A percentile compares a stretch with the other conserved stretches of the same genome.
phyloP scores from a whole-genome alignment of 2,329 filamentous ascomycete species.

The Metarhizium brunneum region DNA sequence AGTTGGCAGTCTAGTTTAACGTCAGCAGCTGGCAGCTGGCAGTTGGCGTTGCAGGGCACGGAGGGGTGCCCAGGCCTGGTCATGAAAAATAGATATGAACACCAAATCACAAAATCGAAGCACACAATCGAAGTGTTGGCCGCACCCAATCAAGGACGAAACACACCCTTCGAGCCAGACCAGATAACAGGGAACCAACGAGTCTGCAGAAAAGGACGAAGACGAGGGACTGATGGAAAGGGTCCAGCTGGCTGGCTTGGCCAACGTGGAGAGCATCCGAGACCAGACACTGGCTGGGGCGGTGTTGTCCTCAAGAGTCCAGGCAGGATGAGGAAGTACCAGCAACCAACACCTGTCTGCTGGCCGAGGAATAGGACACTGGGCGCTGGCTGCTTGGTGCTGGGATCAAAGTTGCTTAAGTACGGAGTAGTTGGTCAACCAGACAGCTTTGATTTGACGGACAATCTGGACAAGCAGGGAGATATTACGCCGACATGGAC shows the following conservation, averaged over 20 bases:
- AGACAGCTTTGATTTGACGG: too few species aligned
- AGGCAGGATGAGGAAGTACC: too few species aligned
- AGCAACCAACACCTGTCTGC: too few species aligned
- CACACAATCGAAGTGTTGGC: neutral
- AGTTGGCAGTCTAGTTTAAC: neutral
- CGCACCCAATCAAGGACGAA: neutral
- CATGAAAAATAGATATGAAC: too few species aligned
- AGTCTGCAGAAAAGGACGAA: neutral
- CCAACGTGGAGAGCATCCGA: constrained; percentile 9
- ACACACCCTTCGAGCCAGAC: neutral
- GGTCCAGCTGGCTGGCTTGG: constrained; percentile 4
- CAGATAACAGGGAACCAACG: neutral
- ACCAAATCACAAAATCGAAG: neutral
- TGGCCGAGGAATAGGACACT: neutral
- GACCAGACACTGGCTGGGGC: constrained; percentile 10
- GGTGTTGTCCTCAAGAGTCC: too few species aligned
- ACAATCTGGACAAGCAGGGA: too few species aligned
- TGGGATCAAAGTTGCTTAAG: neutral
- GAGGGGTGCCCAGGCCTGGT: too few species aligned
- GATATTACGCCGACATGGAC: too few species aligned
- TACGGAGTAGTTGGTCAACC: neutral
- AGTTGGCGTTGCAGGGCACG: neutral
- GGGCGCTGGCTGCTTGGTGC: neutral
- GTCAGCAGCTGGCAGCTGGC: neutral
- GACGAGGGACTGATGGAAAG: neutral